These are phyloP conservation scores for Trichophyton equinum DNA, from an alignment of 2,329 filamentous ascomycete species.

Conservation along the genomic window DNA sequence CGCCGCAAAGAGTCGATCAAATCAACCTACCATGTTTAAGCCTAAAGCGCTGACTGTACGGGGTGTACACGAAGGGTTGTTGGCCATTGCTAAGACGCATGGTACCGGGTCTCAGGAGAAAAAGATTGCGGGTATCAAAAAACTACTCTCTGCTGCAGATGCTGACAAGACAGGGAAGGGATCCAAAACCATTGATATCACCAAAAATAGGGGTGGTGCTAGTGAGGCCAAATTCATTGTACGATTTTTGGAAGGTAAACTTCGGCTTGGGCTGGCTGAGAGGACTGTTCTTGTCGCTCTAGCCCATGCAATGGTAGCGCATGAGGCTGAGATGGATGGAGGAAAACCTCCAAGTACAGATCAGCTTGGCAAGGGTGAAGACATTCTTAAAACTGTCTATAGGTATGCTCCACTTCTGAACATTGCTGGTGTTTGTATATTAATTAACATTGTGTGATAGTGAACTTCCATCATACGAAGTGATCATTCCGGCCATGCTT, in stretches of 20 bases:
- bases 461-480: slow-evolving; percentile 87
- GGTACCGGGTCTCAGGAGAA: slow-evolving; percentile 79
- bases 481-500: slow-evolving; percentile 82
- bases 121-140: slow-evolving; percentile 93
- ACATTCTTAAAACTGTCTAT: slow-evolving; percentile 79
- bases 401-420: slow-evolving; percentile 41
- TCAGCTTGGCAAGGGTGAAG: slow-evolving; percentile 71
- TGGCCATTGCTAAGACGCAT: slow-evolving; percentile 74
- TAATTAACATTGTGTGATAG: slow-evolving; percentile 37
- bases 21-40: slow-evolving; percentile 97
- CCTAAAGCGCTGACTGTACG: slow-evolving; percentile 78
- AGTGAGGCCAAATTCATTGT: slow-evolving; percentile 93
- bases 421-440: not conserved
- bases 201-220: slow-evolving; percentile 79
- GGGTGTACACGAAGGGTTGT: slow-evolving; percentile 75
- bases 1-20: slow-evolving; percentile 86
- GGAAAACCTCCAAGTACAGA: slow-evolving; percentile 57
- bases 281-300: slow-evolving; percentile 82
- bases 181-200: slow-evolving; percentile 58
- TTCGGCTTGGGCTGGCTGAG: slow-evolving; percentile 82
- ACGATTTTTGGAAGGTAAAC: slow-evolving; percentile 85
- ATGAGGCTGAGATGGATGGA: slow-evolving; percentile 62
- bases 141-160: slow-evolving; percentile 83
- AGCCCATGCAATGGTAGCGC: slow-evolving; percentile 73
- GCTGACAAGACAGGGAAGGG: slow-evolving; percentile 57